Evolutionary conservation across 192 early-diverging fungal species (phyloP).

Genomic region (Podila minutissima): DNA sequence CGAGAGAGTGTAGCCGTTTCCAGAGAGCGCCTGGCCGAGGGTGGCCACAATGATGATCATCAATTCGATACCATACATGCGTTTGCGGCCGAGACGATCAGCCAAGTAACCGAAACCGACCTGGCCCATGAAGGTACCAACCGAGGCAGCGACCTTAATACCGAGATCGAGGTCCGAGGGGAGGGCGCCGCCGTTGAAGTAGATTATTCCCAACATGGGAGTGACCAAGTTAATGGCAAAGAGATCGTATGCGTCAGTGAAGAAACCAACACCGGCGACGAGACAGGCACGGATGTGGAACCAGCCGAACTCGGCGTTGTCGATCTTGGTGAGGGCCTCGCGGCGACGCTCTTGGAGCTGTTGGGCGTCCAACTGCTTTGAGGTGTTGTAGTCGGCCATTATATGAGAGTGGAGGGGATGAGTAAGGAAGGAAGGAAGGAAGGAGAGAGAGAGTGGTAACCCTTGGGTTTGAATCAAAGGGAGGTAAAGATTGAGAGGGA

Average conservation of each 20-base stretch:
- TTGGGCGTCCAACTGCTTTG: neutral
- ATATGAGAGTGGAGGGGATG: neutral
- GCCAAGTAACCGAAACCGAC: slow-evolving; percentile 77
- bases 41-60: slow-evolving; percentile 94
- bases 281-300: slow-evolving; percentile 80
- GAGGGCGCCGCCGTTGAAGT: slow-evolving; percentile 59
- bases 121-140: slow-evolving; percentile 93
- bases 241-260: slow-evolving; percentile 95
- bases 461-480: neutral
- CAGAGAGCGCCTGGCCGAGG: slow-evolving; percentile 81
- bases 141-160: slow-evolving; percentile 87
- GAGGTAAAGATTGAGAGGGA: neutral
- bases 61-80: slow-evolving; percentile 90
- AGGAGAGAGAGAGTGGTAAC: neutral
- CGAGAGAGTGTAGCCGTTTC: slow-evolving; percentile 72
- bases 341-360: slow-evolving; percentile 37
- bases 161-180: slow-evolving; percentile 79
- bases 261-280: slow-evolving; percentile 84
- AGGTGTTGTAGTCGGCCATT: slow-evolving; percentile 13
- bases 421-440: neutral
- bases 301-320: slow-evolving; percentile 83
- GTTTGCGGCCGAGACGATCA: slow-evolving; percentile 89
- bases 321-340: slow-evolving; percentile 59
- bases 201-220: slow-evolving; percentile 82
- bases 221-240: slow-evolving; percentile 92